Conservation (phyloP, 2,329 filamentous ascomycete genomes). For the Fusarium avenaceum region DNA sequence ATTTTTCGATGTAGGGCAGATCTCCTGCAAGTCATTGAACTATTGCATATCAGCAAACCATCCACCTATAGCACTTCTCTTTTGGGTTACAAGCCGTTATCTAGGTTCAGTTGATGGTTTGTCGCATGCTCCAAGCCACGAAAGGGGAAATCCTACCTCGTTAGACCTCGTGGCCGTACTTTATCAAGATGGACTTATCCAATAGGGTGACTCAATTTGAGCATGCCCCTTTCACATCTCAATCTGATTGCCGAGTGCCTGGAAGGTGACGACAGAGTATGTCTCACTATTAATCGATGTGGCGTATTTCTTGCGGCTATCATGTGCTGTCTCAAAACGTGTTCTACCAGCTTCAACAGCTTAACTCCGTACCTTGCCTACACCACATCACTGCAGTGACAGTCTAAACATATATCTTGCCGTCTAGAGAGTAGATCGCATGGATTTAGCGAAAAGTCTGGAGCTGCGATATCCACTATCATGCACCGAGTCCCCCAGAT, state of each 20-base stretch:
- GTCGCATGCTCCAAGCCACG: slow-evolving; percentile 26
- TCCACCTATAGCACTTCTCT: not conserved
- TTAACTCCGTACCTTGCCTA: not conserved
- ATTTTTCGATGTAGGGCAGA: not conserved
- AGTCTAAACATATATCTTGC: not conserved
- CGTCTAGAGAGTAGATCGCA: not conserved
- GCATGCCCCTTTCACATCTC: slow-evolving; percentile 37
- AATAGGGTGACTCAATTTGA: slow-evolving; percentile 31
- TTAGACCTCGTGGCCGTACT: slow-evolving; percentile 30
- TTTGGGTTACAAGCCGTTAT: not conserved
- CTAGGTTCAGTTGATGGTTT: slow-evolving; percentile 10
- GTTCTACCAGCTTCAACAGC: not conserved
- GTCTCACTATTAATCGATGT: slow-evolving; percentile 18
- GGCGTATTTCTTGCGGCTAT: slow-evolving; percentile 18
- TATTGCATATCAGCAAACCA: not conserved
- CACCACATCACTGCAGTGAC: not conserved
- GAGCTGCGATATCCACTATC: slow-evolving; percentile 21
- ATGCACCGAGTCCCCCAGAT: slow-evolving; percentile 11
- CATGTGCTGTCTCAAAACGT: slow-evolving; percentile 33
- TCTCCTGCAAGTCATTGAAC: slow-evolving; percentile 19
- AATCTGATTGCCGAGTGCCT: slow-evolving; percentile 32
- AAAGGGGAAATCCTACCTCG: not conserved
- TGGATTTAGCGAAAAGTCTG: slow-evolving; percentile 2
- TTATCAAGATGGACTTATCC: slow-evolving; percentile 13
- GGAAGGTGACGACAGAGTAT: slow-evolving; percentile 12